Conservation (phyloP, 495 filamentous ascomycete genomes). For the Penicillium bialowiezense region DNA sequence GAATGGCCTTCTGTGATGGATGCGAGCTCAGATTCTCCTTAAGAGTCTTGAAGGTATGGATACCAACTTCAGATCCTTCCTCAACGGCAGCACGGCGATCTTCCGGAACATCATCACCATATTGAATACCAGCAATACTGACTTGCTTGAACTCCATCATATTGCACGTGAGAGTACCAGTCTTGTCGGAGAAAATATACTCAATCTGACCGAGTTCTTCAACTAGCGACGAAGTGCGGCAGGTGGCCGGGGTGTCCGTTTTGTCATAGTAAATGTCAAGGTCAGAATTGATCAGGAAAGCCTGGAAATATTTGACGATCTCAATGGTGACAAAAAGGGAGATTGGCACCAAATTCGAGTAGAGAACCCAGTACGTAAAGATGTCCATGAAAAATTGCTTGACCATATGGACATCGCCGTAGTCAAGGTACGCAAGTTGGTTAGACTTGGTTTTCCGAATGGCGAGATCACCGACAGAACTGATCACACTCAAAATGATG, state of each 20-base stretch:
- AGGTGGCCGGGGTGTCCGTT: slow-evolving; percentile 92
- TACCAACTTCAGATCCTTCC: slow-evolving; percentile 73
- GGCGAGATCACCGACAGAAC: slow-evolving; percentile 87
- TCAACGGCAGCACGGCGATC: slow-evolving; percentile 77
- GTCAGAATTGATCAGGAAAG: slow-evolving; percentile 95
- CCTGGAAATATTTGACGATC: slow-evolving; percentile 96
- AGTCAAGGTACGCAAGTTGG: slow-evolving; percentile 68
- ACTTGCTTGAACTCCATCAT: slow-evolving; percentile 99
- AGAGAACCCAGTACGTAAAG: slow-evolving; percentile 98
- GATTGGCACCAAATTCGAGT: slow-evolving; percentile 94
- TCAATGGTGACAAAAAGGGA: slow-evolving; percentile 97
- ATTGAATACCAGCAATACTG: slow-evolving; percentile 89
- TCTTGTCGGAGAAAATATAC: slow-evolving; percentile 99
- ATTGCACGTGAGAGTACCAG: slow-evolving; percentile 97
- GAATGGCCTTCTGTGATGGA: slow-evolving; percentile 64
- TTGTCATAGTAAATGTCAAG: slow-evolving; percentile 97
- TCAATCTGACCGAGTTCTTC: slow-evolving; percentile 98
- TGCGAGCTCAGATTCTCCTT: slow-evolving; percentile 72
- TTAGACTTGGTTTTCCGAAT: slow-evolving; percentile 57
- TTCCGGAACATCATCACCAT: slow-evolving; percentile 89
- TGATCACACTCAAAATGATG: slow-evolving; percentile 78
- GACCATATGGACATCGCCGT: slow-evolving; percentile 58
- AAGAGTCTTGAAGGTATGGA: slow-evolving; percentile 83
- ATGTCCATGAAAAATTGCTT: slow-evolving; percentile 91
- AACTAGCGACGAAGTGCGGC: slow-evolving; percentile 91